Base-by-base conservation (phyloP, 495 filamentous ascomycete genomes). In the Parathielavia hyrcaniae region DNA sequence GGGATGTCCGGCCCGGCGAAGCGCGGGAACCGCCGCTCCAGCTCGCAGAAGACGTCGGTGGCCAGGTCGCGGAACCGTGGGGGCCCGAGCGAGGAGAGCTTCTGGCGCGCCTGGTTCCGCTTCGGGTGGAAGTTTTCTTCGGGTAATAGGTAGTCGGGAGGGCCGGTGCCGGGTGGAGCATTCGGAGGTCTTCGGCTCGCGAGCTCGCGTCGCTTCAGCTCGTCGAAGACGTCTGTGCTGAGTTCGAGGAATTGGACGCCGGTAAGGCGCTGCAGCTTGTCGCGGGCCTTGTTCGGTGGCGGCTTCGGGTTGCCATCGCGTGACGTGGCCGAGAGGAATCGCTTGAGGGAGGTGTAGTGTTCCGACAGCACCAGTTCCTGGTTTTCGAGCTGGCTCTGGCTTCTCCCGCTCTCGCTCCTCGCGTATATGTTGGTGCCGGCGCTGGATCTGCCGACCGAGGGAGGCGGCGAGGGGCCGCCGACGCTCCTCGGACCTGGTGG, bases 181-280 rank as follows among this genome's bases (percentile, higher is more conserved):
- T 81, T 81, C 23, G 79, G 76, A 26, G 79, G 77, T 53, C 76
- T 77, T 63, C 76, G 70, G 30, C 68, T 69, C 4, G 71, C 73
- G 36, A 83, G 77, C 69, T 96, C 89, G 57, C 93, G 83, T 38
- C 93, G 88, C 60, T 93, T 80, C 44, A 97, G 76, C 71, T 98
- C 93, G 71, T 98, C 93, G 71, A 90, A 97, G 35, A 98, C 93
- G 70, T 98, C 93, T 20, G 92, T 97, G 67, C 90, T 96, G 20
- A 98, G 78, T 74, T 98, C 93, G 68, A 95, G 88, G 69, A 98
- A 98, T 68, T 98, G 93, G 23, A 91, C 90, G 11, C 86, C 76
- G 1, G 90, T 95, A 38, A 98, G 76, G 47, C 92, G 82, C 50
- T 96, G 80, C 45, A 97, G 77, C 75, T 98, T 98, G 72, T 97